phyloP scores from a whole-genome alignment of 306 rosid species.

The Trifolium repens region DNA sequence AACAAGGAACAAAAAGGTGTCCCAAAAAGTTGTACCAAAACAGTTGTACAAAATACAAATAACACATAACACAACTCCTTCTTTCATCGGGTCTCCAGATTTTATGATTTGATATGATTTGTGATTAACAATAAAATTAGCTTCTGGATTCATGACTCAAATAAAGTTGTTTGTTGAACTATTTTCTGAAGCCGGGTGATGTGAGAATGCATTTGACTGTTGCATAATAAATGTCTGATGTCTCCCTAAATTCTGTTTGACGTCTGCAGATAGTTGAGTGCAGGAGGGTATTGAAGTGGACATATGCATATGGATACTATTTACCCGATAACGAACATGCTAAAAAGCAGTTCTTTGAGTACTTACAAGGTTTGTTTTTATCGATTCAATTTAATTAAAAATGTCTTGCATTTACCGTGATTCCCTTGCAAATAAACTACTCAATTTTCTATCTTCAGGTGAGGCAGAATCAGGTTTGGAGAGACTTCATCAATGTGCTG shows the following conservation, averaged over 20 bases:
- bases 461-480: conserved; percentile 88
- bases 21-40: too few relatives aligned
- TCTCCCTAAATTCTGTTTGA: conserved; percentile 34
- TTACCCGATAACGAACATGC: conserved; percentile 80
- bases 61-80: too few relatives aligned
- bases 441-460: conserved; percentile 46
- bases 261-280: conserved; percentile 92
- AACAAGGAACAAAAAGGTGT: too few relatives aligned
- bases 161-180: conserved; percentile 17
- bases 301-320: conserved; percentile 94
- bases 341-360: conserved; percentile 78
- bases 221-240: background rate
- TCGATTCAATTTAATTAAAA: conserved; percentile 25
- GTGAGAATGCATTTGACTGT: conserved; percentile 18
- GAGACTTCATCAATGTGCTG: conserved; percentile 85
- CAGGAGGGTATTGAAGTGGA: conserved; percentile 97
- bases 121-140: background rate
- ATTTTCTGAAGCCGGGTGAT: conserved; percentile 16
- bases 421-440: conserved; percentile 4
- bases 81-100: background rate
- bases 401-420: conserved; percentile 29
- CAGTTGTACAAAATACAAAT: too few relatives aligned
- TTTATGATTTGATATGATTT: background rate
- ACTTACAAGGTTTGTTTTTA: conserved; percentile 65
- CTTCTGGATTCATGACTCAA: background rate